Conservation (phyloP, 257 asterid species). For the Capsicum chinense region DNA sequence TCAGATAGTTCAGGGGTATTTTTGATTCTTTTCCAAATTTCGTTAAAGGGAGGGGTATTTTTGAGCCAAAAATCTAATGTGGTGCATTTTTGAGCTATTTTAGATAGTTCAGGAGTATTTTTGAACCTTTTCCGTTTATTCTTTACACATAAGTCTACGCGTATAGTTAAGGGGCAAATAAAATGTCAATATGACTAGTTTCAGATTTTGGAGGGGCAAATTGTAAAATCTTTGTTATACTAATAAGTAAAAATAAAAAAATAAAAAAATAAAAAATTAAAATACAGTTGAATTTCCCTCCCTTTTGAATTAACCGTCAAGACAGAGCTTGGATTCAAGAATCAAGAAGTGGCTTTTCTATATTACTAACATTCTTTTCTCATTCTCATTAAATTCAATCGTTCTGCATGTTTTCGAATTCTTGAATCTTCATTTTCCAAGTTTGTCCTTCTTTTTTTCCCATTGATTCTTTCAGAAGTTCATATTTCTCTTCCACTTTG, state of each 20-base stretch:
- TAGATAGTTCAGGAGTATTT: no score
- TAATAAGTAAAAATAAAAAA: neutral
- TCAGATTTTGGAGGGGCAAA: neutral
- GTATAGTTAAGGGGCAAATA: neutral
- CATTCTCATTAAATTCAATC: neutral
- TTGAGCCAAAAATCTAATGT: no score
- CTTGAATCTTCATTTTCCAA: neutral
- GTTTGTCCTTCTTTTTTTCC: no score
- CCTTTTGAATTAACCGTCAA: constrained; percentile 13
- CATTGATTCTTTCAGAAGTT: no score
- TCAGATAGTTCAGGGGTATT: no score
- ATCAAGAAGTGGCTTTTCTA: neutral
- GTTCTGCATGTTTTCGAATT: neutral
- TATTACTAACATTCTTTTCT: neutral
- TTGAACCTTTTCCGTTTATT: neutral
- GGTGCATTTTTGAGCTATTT: no score
- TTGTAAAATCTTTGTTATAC: neutral
- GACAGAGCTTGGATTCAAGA: neutral
- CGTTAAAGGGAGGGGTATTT: no score
- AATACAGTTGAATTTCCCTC: constrained; percentile 12
- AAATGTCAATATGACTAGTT: neutral
- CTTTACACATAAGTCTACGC: neutral
- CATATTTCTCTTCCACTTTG: neutral
- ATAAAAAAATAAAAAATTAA: neutral
- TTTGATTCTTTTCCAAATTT: no score